Conservation (phyloP, 1,284 basidiomycete genomes). For the Fistulina hepatica region DNA sequence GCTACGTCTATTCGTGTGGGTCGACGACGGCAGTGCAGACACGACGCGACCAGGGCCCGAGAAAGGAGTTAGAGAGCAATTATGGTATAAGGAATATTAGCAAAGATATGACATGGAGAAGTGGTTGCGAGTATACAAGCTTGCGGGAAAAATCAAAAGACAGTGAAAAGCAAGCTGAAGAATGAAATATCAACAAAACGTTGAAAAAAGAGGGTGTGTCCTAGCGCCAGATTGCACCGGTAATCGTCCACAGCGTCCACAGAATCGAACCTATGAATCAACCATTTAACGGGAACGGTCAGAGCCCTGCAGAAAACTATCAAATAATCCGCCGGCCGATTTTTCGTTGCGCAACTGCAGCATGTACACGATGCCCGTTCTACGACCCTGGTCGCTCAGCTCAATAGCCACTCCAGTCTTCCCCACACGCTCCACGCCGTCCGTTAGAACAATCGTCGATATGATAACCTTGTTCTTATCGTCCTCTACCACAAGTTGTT, state of each 20-base stretch:
- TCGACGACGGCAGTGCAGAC: too few relatives aligned
- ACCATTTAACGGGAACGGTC: constrained; percentile 39
- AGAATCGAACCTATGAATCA: not conserved
- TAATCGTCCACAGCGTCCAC: not conserved
- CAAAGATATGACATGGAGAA: too few relatives aligned
- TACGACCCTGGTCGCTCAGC: constrained; percentile 77
- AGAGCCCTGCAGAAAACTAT: constrained; percentile 80
- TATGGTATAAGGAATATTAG: too few relatives aligned
- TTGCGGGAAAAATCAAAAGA: constrained; percentile 1
- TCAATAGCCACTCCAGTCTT: constrained; percentile 97
- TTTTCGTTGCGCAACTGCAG: constrained; percentile 87
- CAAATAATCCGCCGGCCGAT: constrained; percentile 77
- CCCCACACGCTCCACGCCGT: constrained; percentile 95
- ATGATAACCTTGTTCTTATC: constrained; percentile 74
- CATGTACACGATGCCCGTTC: constrained; percentile 98
- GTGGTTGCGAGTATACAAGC: constrained; percentile 6
- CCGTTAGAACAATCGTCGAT: constrained; percentile 90
- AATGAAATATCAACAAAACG: not conserved
- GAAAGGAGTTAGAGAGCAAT: too few relatives aligned
- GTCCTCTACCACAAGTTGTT: constrained; percentile 92
- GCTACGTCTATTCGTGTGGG: too few relatives aligned
- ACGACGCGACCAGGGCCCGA: too few relatives aligned
- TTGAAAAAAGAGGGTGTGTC: not conserved
- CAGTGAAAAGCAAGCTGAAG: not conserved
- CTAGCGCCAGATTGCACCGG: not conserved